phyloP scores from a whole-genome alignment of 257 asterid genomes.

The Eustoma russellianum region DNA sequence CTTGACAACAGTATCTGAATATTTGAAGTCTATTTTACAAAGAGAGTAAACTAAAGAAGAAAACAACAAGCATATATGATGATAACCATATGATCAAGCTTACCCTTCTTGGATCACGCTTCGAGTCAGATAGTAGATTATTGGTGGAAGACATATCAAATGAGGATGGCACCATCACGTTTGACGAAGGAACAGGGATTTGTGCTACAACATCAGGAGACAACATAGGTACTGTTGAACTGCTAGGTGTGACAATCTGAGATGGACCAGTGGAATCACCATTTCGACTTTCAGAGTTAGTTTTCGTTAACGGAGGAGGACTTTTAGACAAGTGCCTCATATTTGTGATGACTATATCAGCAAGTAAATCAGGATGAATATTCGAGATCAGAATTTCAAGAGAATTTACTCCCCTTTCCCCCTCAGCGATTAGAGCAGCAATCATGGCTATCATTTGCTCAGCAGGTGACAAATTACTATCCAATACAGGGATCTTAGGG shows the following conservation, averaged over 20 bases:
- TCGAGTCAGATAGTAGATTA: constrained; percentile 51
- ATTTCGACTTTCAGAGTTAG: constrained; percentile 25
- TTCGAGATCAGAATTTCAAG: constrained; percentile 76
- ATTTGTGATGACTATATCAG: constrained; percentile 91
- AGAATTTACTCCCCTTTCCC: constrained; percentile 85
- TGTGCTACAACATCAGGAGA: constrained; percentile 38
- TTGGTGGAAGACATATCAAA: constrained; percentile 42
- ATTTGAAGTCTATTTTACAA: neutral
- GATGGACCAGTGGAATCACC: constrained; percentile 38
- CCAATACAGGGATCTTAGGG: constrained; percentile 39
- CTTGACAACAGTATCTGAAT: neutral
- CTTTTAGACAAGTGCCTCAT: constrained; percentile 85
- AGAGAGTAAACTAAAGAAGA: neutral
- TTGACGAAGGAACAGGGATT: constrained; percentile 33
- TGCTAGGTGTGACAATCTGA: constrained; percentile 43
- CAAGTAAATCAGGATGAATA: constrained; percentile 88
- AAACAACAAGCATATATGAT: neutral
- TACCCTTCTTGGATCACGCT: constrained; percentile 99
- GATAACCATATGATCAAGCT: constrained; percentile 10
- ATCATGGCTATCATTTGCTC: constrained; percentile 90
- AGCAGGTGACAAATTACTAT: constrained; percentile 53
- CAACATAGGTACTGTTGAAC: constrained; percentile 36
- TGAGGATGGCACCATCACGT: constrained; percentile 24
- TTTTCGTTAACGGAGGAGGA: constrained; percentile 45
- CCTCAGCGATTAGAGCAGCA: constrained; percentile 93